These are phyloP conservation scores for Sclerotinia trifoliorum DNA, from an alignment of 2,329 filamentous ascomycete genomes.

Conservation along the genomic window DNA sequence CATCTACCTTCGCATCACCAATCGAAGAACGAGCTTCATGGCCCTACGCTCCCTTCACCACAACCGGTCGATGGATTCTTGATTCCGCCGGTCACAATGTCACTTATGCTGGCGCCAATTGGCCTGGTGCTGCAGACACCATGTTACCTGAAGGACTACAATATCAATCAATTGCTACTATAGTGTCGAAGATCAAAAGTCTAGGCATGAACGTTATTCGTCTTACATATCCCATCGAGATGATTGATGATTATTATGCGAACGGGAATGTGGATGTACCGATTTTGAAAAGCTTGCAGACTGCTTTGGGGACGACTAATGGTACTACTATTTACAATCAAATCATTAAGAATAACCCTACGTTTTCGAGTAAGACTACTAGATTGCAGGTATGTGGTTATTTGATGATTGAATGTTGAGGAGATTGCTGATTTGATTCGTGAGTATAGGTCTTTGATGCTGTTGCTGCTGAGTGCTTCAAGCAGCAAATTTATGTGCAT, in stretches of 20 bases:
- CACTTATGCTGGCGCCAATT: slow-evolving; percentile 57
- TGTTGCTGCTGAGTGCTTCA: slow-evolving; percentile 56
- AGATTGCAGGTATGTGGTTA: slow-evolving; percentile 45
- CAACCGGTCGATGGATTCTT: slow-evolving; percentile 28
- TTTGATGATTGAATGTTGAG: background rate
- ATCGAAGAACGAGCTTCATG: slow-evolving; percentile 5
- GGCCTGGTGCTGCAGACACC: slow-evolving; percentile 60
- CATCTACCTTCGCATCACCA: background rate
- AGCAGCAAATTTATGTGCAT: slow-evolving; percentile 56
- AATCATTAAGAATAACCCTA: slow-evolving; percentile 56
- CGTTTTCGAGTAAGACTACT: slow-evolving; percentile 54
- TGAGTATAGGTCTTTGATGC: slow-evolving; percentile 57
- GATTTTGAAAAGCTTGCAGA: slow-evolving; percentile 47
- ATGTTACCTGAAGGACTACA: slow-evolving; percentile 66
- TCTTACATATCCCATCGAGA: slow-evolving; percentile 62
- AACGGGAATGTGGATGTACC: slow-evolving; percentile 48
- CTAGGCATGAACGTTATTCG: slow-evolving; percentile 63
- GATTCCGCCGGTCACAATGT: slow-evolving; percentile 43
- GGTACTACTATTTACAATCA: slow-evolving; percentile 51
- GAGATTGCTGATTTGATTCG: background rate
- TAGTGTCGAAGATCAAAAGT: slow-evolving; percentile 54
- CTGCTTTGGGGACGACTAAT: slow-evolving; percentile 51
- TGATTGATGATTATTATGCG: slow-evolving; percentile 58
- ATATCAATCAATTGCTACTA: slow-evolving; percentile 55
- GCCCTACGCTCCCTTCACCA: slow-evolving; percentile 20